Conservation (phyloP, 1,139 yeast genomes). For the Taiozyma sp. region DNA sequence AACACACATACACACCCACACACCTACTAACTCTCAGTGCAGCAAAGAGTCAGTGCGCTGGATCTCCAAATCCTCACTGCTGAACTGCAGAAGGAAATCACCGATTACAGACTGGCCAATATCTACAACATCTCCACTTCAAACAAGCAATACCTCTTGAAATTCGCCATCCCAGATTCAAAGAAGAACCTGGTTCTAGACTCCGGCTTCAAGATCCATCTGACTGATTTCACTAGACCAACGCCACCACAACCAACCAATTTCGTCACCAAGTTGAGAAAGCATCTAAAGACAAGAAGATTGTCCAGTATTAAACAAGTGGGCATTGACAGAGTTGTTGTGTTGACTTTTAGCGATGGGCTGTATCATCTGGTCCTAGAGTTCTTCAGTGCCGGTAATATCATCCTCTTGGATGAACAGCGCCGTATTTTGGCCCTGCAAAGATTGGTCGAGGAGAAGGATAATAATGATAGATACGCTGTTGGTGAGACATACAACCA, state of each 20-base stretch:
- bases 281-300: constrained; percentile 79
- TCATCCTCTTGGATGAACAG: constrained; percentile 68
- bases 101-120: constrained; percentile 73
- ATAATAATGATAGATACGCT: constrained; percentile 55
- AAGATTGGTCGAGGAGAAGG: constrained; percentile 73
- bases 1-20: too few relatives aligned
- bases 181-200: constrained; percentile 74
- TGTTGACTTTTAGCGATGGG: constrained; percentile 80
- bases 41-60: constrained; percentile 85
- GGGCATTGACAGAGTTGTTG: constrained; percentile 74
- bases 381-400: constrained; percentile 93
- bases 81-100: constrained; percentile 55
- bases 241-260: constrained; percentile 79
- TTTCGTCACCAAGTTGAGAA: constrained; percentile 81
- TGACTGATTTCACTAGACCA: constrained; percentile 77
- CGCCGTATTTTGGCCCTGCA: constrained; percentile 67
- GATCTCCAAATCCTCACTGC: constrained; percentile 70
- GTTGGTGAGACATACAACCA: constrained; percentile 67
- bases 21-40: not conserved
- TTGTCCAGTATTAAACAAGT: constrained; percentile 70
- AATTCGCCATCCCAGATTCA: constrained; percentile 80
- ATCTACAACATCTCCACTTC: constrained; percentile 78
- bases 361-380: constrained; percentile 76
- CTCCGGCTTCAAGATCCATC: constrained; percentile 79
- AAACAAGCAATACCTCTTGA: constrained; percentile 69